Percentiles rank a stretch among this genome's conserved stretches.
Evolutionary conservation across 2,329 filamentous ascomycete genomes (phyloP).

Genomic region (Clarireedia sp.): DNA sequence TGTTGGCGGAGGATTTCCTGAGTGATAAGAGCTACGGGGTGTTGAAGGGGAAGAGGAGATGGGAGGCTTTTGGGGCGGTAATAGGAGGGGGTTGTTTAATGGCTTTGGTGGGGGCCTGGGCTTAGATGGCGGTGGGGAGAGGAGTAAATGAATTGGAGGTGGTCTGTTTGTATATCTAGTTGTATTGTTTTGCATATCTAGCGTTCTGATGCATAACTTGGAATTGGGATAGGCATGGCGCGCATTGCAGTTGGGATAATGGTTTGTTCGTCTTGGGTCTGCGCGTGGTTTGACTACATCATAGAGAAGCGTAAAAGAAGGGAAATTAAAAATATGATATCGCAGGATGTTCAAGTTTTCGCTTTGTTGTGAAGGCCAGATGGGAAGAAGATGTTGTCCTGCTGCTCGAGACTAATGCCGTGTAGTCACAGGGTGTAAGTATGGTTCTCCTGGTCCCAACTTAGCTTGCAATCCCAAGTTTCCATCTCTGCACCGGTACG

Average conservation of each 20-base stretch:
- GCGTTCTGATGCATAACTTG: not conserved
- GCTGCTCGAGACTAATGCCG: too few species aligned
- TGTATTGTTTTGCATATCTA: not conserved
- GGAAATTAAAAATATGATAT: too few species aligned
- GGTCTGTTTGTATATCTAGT: not conserved
- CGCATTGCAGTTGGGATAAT: not conserved
- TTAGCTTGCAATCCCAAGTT: too few species aligned
- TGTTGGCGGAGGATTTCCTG: conserved; percentile 82
- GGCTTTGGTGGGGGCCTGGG: conserved; percentile 61
- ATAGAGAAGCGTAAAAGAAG: too few species aligned
- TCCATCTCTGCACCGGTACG: too few species aligned
- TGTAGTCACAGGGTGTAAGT: too few species aligned
- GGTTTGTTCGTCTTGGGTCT: too few species aligned
- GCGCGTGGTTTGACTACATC: too few species aligned
- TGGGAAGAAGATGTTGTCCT: too few species aligned
- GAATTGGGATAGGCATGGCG: not conserved
- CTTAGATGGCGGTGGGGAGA: conserved; percentile 23
- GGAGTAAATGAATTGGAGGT: not conserved
- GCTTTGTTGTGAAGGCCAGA: too few species aligned
- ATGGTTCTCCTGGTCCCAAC: too few species aligned
- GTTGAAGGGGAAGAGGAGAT: conserved; percentile 47
- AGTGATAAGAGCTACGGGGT: conserved; percentile 56
- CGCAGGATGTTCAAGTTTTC: too few species aligned
- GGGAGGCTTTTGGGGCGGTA: conserved; percentile 56
- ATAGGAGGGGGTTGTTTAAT: conserved; percentile 53